phyloP scores from a whole-genome alignment of 164 flowering plant species.

The Chimonanthus praecox region DNA sequence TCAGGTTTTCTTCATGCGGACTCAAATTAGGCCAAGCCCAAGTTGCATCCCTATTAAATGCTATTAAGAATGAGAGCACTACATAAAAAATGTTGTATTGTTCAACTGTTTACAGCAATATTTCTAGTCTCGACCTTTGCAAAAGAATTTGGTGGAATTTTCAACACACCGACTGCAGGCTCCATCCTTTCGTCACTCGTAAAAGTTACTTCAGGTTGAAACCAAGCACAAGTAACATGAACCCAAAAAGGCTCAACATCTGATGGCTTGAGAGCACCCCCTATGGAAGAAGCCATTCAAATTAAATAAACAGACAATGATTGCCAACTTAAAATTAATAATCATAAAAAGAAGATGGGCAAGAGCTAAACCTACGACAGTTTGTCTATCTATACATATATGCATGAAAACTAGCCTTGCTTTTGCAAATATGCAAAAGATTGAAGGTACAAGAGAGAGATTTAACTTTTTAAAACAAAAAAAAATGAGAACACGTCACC shows the following conservation, averaged over 20 bases:
- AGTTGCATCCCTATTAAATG: no score
- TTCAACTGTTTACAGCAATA: background rate
- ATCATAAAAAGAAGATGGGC: no score
- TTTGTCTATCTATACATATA: no score
- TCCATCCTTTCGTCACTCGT: slow-evolving; percentile 89
- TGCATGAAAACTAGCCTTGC: background rate
- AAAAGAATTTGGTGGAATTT: slow-evolving; percentile 71
- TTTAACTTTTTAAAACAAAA: no score
- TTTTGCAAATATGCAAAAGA: background rate
- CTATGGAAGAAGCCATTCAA: slow-evolving; percentile 26
- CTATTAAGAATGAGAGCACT: no score
- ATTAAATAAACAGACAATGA: background rate
- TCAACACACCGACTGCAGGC: slow-evolving; percentile 90
- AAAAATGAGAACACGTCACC: no score
- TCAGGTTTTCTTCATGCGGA: no score
- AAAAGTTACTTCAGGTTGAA: slow-evolving; percentile 88
- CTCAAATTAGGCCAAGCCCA: no score
- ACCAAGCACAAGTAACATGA: slow-evolving; percentile 99
- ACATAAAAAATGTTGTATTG: no score
- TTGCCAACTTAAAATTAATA: background rate
- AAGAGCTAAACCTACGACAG: no score
- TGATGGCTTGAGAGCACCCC: slow-evolving; percentile 97
- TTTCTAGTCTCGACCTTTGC: slow-evolving; percentile 45
- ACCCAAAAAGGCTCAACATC: slow-evolving; percentile 90
- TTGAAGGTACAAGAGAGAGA: background rate